Base-by-base conservation (phyloP, 345 rosid genomes). In the Euphorbia peplus region DNA sequence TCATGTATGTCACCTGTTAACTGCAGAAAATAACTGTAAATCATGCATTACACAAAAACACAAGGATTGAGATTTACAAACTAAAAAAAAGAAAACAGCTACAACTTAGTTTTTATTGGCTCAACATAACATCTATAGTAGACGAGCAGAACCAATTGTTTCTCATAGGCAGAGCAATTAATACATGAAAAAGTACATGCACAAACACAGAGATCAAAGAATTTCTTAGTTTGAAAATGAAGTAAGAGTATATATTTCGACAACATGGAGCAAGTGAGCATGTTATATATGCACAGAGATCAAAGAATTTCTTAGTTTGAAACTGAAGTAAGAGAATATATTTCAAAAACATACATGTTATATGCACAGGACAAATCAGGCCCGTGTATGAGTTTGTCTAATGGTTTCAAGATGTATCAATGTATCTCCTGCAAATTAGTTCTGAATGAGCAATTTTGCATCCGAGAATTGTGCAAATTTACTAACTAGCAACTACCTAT, bases 1-100 rank as follows among this genome's bases (percentile, higher is more conserved):
- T 88, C 91, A 25, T 91, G 91, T 79, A 89, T 83, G 69, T 91
- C 96, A 68, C 90, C 95, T 18, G 98, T 91, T 73, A 93, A 76
- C 96, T 93, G 79, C 29, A 35, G 72, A 76, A 46, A 61, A 63
- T 28, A 8, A 19, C 46, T 55, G 64, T 29, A 54, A 35, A 35
- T 35, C 19, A 21, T 2, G 7, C 42, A 39, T 8, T 11, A 39
- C 64, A 60, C 0, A 4, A 28, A 16, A 14, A 71, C 6, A 62
- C 4, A 19, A 24, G 37, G 46, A 35, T 18, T 11, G 39, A 53
- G 10, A 66, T 18, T 18, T 8, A 47, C 42, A 24, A 12, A 52
- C 24, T 10, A 41, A 39, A 39, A 26, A n/a, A 15, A 64, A 73
- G 41, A 3, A 8, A 35, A 28, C 51, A 7, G 73, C 16, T 26